Evolutionary conservation across 169 alveolate genomes (phyloP).

Genomic region (Cyclospora cayetanensis): DNA sequence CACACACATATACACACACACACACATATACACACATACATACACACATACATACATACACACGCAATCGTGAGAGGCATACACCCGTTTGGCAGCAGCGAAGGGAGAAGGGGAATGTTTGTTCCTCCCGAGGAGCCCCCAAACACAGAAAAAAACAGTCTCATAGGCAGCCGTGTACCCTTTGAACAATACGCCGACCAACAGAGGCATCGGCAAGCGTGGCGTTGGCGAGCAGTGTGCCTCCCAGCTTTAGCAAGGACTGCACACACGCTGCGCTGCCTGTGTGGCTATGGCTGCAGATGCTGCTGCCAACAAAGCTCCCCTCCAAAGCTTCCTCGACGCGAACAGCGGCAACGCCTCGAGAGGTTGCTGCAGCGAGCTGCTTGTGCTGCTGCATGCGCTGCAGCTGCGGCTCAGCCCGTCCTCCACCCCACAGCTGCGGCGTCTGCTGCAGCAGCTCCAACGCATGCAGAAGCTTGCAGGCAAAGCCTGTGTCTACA

Average conservation of each 20-base stretch:
- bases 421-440: conserved; percentile 54
- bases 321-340: background rate
- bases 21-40: too few relatives aligned
- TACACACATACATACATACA: too few relatives aligned
- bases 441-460: conserved; percentile 67
- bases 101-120: too few relatives aligned
- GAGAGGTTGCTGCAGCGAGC: background rate
- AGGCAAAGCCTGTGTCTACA: conserved; percentile 15
- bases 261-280: conserved; percentile 22
- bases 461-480: conserved; percentile 32
- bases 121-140: too few relatives aligned
- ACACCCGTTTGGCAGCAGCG: too few relatives aligned
- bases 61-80: too few relatives aligned
- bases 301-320: background rate
- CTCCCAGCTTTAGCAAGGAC: conserved; percentile 36
- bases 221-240: background rate
- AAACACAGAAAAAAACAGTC: background rate
- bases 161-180: background rate
- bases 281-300: conserved; percentile 40
- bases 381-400: background rate
- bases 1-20: too few relatives aligned
- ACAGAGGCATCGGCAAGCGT: conserved; percentile 16
- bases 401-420: conserved; percentile 60
- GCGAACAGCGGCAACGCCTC: conserved; percentile 36
- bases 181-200: conserved; percentile 17